Evolutionary conservation across 2,329 filamentous ascomycete genomes (phyloP), one percentile per base, ranked within the genome.

Genomic region (Metarhizium album): DNA sequence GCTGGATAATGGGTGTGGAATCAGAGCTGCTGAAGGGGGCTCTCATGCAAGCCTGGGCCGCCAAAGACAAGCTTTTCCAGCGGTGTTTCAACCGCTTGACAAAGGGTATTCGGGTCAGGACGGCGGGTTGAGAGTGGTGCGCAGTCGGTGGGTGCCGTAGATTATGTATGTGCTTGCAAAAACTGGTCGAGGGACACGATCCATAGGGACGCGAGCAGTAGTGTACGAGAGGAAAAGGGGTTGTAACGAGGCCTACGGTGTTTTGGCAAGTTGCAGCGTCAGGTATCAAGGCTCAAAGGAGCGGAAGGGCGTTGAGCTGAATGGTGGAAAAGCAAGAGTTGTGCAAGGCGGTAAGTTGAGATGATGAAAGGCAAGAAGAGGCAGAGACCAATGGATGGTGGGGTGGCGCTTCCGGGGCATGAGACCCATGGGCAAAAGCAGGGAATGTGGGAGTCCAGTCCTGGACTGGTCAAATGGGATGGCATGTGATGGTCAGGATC

Each of bases 331-430:
- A 45, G 37, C 16, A 43, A 45, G 38, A 35, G 33, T 13, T 35
- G 33, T 35, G 33, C 13, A 35, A 35, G 33, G 33, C 33, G 33
- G 33, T 35, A 35, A 35, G 33, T 14, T 35, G 33, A 35, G 27
- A 35, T 35, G 40, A 14, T 2, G 24, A 24, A 14, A 23, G 9
- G 22, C 11, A 43, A 9, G 22, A 43, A 9, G 22, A 43, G 40
- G 9, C 7, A 14, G 14, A 23, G 18, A 22, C 9, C 18, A n/a
- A 40, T 14, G 13, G 33, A 35, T 35, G 20, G 37, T 27, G 37
- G 45, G 45, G 45, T 47, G 45, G 49, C 49, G 45, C 46, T 46
- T 40, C 33, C 33, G 46, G 46, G 45, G 45, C 29, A 23, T 47
- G 45, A 7, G n/a, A 47, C 46, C 33, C 46, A 40, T 29, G 27